Evolutionary conservation across 805 yeast genomes (phyloP).

Genomic region (Metschnikowia lochheadii): DNA sequence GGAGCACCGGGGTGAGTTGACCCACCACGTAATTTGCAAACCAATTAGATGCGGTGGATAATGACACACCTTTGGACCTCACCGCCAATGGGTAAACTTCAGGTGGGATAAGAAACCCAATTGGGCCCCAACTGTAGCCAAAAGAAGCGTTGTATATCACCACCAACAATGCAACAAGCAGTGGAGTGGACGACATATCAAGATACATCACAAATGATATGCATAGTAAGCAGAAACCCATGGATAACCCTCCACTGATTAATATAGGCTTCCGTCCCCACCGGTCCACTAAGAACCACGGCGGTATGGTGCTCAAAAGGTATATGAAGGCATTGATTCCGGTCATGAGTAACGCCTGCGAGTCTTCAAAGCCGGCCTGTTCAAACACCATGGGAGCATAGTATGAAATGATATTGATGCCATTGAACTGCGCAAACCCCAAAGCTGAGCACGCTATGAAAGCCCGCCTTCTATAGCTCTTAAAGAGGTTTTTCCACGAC

Average conservation of each 20-base stretch:
- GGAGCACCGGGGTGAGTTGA: conserved; percentile 41
- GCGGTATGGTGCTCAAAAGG: conserved; percentile 38
- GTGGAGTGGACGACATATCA: conserved; percentile 31
- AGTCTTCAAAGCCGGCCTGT: conserved; percentile 41
- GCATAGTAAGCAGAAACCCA: conserved; percentile 34
- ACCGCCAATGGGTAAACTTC: conserved; percentile 42
- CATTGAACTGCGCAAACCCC: conserved; percentile 46
- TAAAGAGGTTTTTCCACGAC: conserved; percentile 40
- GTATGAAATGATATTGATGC: conserved; percentile 55
- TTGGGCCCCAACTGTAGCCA: conserved; percentile 47
- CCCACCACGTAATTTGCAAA: conserved; percentile 43
- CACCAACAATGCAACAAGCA: conserved; percentile 38
- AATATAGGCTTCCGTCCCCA: conserved; percentile 46
- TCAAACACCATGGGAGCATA: conserved; percentile 56
- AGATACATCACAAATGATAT: conserved; percentile 34
- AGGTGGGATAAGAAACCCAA: conserved; percentile 42
- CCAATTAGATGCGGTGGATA: conserved; percentile 45
- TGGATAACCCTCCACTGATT: conserved; percentile 36
- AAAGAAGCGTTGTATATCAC: conserved; percentile 40
- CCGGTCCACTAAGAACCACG: conserved; percentile 43
- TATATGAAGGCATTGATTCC: conserved; percentile 41
- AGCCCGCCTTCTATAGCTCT: conserved; percentile 35
- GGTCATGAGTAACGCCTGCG: conserved; percentile 41
- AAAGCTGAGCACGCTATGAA: conserved; percentile 40
- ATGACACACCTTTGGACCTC: conserved; percentile 41